A percentile compares a stretch with the other conserved stretches of the same genome.
phyloP scores from a whole-genome alignment of 164 flowering plant species.

The Vitis amurensis region DNA sequence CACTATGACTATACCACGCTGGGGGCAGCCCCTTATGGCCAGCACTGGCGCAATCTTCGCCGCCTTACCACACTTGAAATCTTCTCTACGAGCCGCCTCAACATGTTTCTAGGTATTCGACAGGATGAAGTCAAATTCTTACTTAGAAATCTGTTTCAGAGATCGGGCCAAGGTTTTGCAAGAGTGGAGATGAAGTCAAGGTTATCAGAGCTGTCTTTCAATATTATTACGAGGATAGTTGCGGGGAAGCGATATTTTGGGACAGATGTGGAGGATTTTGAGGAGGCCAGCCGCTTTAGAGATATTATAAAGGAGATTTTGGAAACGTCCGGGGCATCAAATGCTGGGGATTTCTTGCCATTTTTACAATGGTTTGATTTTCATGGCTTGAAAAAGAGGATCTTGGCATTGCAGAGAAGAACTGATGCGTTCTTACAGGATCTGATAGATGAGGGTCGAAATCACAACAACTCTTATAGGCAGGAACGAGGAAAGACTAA shows the following conservation, averaged over 20 bases:
- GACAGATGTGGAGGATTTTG: conserved; percentile 3
- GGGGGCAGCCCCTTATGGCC: conserved; percentile 8
- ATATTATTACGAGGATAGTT: conserved; percentile 30
- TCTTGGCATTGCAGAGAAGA: conserved; percentile 5
- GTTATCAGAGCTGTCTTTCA: conserved; percentile 20
- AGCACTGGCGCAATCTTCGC: conserved; percentile 43
- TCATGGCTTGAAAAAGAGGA: conserved; percentile 1
- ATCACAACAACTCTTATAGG: neutral
- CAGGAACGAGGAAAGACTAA: neutral
- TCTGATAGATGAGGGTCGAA: conserved; percentile 26
- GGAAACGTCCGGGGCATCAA: neutral
- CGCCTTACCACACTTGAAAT: conserved; percentile 25
- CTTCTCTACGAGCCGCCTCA: conserved; percentile 31
- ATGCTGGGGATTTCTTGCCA: conserved; percentile 7
- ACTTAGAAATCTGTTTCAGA: conserved; percentile 3
- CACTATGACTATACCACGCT: no score
- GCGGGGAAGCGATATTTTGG: conserved; percentile 31
- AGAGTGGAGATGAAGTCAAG: conserved; percentile 15
- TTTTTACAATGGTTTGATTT: conserved; percentile 23
- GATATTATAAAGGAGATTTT: conserved; percentile 20
- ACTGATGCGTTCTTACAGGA: conserved; percentile 21
- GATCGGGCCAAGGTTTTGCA: neutral
- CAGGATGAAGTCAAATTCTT: conserved; percentile 24
- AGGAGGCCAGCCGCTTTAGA: conserved; percentile 20
- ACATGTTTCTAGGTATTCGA: conserved; percentile 16